A percentile compares a stretch with the other conserved stretches of the same genome.
Evolutionary conservation across 352 stramenopile genomes (phyloP).

Genomic region (Phytophthora sojae): DNA sequence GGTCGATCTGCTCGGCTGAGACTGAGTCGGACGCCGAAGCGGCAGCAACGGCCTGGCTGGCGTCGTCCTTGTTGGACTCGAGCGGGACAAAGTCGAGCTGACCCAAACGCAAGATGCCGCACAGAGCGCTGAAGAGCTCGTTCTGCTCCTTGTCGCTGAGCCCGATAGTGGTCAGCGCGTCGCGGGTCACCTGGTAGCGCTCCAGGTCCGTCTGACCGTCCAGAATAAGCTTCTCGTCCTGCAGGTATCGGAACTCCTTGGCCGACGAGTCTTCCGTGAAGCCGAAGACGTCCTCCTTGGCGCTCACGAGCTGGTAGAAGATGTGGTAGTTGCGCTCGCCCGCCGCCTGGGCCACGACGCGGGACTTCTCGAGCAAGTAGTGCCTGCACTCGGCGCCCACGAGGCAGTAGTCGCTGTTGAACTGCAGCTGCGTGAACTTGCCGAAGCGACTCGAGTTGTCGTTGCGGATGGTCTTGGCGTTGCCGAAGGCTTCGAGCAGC

Average conservation of each 20-base stretch:
- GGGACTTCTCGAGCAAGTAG: conserved; percentile 98
- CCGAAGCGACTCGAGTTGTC: conserved; percentile 96
- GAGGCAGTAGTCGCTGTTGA: conserved; percentile 89
- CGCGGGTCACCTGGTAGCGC: conserved; percentile 82
- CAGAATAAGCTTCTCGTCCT: conserved; percentile 72
- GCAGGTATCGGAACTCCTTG: conserved; percentile 76
- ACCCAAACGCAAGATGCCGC: conserved; percentile 82
- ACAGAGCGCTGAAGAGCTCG: conserved; percentile 76
- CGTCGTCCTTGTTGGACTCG: conserved; percentile 79
- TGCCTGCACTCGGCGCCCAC: conserved; percentile 90
- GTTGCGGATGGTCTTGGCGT: conserved; percentile 94
- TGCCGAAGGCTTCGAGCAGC: conserved; percentile 91
- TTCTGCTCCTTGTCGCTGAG: conserved; percentile 73
- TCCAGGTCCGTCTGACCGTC: conserved; percentile 78
- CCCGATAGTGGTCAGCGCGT: conserved; percentile 83
- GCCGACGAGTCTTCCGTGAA: conserved; percentile 56
- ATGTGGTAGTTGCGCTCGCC: conserved; percentile 99
- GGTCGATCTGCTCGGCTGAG: conserved; percentile 47
- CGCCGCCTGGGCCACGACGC: conserved; percentile 89
- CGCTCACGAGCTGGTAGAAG: conserved; percentile 96
- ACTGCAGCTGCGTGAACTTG: conserved; percentile 96
- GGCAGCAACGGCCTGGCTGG: conserved; percentile 66
- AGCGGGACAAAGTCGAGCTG: conserved; percentile 84
- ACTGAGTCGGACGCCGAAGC: conserved; percentile 18
- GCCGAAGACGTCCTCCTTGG: conserved; percentile 62